Percentiles rank a stretch among this genome's conserved stretches.
phyloP scores from a whole-genome alignment of 2,329 filamentous ascomycete genomes.

The Beauveria caledonica region DNA sequence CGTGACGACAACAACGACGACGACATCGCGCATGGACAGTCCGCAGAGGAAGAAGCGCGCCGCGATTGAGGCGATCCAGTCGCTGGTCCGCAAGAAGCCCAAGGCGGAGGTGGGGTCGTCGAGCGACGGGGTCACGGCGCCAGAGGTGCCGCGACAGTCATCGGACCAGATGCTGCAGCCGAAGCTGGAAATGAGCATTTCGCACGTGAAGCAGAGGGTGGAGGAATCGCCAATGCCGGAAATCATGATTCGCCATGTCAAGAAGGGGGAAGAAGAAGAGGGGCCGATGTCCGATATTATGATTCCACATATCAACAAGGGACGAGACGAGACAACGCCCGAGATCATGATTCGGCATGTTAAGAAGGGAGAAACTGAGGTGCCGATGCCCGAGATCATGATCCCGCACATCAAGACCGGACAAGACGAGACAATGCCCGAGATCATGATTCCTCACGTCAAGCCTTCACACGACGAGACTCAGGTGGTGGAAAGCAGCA shows the following conservation, averaged over 20 bases:
- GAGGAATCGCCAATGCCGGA: not conserved
- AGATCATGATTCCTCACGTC: not conserved
- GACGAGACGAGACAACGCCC: not conserved
- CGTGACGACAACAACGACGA: constrained; percentile 30
- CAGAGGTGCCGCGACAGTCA: not conserved
- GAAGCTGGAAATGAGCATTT: not conserved
- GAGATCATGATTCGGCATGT: not conserved
- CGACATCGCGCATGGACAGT: constrained; percentile 33
- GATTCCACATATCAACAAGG: not conserved
- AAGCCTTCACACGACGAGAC: not conserved
- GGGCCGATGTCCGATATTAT: not conserved
- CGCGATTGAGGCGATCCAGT: constrained; percentile 57
- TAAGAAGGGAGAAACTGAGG: no score
- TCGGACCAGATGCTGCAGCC: not conserved
- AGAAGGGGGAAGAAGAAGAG: not conserved
- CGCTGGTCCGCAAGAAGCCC: constrained; percentile 42
- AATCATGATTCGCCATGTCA: not conserved
- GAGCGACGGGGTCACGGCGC: not conserved
- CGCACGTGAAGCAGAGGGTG: not conserved
- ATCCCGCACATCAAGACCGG: not conserved
- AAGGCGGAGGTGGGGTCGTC: constrained; percentile 3
- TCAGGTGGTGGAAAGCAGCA: not conserved
- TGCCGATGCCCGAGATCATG: not conserved
- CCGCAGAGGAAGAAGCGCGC: constrained; percentile 47
- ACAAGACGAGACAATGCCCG: not conserved